phyloP scores from a whole-genome alignment of 257 asterid species.

The Rhazya stricta region DNA sequence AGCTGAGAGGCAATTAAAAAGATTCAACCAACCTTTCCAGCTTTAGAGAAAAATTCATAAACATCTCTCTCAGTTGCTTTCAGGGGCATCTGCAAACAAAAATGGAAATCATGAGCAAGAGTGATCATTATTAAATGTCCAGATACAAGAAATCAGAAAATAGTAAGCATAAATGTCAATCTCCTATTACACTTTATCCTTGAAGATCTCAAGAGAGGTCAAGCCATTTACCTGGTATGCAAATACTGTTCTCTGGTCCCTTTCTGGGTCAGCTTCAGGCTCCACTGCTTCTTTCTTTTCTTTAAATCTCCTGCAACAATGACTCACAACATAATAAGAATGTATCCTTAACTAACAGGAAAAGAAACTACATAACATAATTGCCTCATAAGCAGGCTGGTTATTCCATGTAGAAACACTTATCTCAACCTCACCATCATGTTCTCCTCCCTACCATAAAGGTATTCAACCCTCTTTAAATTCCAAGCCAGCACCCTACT shows the following conservation, averaged over 20 bases:
- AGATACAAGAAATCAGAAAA: neutral
- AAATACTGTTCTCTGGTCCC: slow-evolving; percentile 98
- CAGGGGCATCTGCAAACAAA: slow-evolving; percentile 78
- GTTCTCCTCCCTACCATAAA: slow-evolving; percentile 21
- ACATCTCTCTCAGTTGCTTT: slow-evolving; percentile 98
- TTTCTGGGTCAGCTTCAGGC: slow-evolving; percentile 99
- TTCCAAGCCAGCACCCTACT: slow-evolving; percentile 48
- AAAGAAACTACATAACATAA: slow-evolving; percentile 25
- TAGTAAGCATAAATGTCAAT: neutral
- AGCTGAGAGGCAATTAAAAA: neutral
- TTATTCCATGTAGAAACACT: slow-evolving; percentile 32
- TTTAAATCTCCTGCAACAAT: slow-evolving; percentile 83
- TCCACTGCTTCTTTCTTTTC: slow-evolving; percentile 88
- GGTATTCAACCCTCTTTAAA: slow-evolving; percentile 47
- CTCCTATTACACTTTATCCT: neutral
- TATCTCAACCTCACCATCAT: slow-evolving; percentile 42
- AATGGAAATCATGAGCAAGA: slow-evolving; percentile 10
- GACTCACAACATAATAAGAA: slow-evolving; percentile 61
- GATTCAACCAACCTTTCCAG: slow-evolving; percentile 73
- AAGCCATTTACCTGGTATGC: slow-evolving; percentile 70
- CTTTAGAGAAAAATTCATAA: slow-evolving; percentile 92
- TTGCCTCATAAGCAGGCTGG: slow-evolving; percentile 26
- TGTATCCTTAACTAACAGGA: slow-evolving; percentile 10
- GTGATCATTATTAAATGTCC: neutral
- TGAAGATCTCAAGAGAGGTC: neutral